Conservation (phyloP, 1,284 basidiomycete species). For the Heliocybe sulcata region DNA sequence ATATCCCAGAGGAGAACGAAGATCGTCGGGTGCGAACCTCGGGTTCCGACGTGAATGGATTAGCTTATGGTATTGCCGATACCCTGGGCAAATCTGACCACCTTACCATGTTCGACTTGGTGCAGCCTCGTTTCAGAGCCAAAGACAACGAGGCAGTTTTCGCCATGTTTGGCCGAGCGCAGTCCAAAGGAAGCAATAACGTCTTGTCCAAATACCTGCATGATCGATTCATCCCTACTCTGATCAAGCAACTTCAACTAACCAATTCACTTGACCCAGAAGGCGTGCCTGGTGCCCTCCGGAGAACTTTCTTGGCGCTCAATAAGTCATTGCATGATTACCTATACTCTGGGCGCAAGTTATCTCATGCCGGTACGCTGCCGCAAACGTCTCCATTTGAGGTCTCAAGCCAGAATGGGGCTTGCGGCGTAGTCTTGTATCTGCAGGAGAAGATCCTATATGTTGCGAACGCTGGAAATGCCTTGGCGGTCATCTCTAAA, state of each 20-base stretch:
- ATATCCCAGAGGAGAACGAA: slow-evolving; percentile 86
- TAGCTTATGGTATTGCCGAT: slow-evolving; percentile 97
- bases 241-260: slow-evolving; percentile 51
- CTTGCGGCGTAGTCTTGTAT: slow-evolving; percentile 86
- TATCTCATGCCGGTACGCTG: slow-evolving; percentile 55
- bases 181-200: slow-evolving; percentile 60
- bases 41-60: slow-evolving; percentile 82
- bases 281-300: slow-evolving; percentile 66
- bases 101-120: slow-evolving; percentile 89
- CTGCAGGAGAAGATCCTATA: slow-evolving; percentile 78
- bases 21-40: slow-evolving; percentile 92
- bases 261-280: slow-evolving; percentile 46
- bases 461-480: slow-evolving; percentile 88
- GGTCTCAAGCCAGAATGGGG: slow-evolving; percentile 60
- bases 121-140: slow-evolving; percentile 83
- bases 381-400: slow-evolving; percentile 20
- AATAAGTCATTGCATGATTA: slow-evolving; percentile 75
- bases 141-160: slow-evolving; percentile 84
- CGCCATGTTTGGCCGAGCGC: slow-evolving; percentile 87
- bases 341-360: slow-evolving; percentile 54
- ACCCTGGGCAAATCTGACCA: slow-evolving; percentile 78
- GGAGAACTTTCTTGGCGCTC: slow-evolving; percentile 80
- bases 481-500: slow-evolving; percentile 84
- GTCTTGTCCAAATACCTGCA: slow-evolving; percentile 73
- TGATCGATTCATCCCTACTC: slow-evolving; percentile 66